Base-by-base conservation (phyloP, 306 rosid species). In the Hippophae gyantsensis region DNA sequence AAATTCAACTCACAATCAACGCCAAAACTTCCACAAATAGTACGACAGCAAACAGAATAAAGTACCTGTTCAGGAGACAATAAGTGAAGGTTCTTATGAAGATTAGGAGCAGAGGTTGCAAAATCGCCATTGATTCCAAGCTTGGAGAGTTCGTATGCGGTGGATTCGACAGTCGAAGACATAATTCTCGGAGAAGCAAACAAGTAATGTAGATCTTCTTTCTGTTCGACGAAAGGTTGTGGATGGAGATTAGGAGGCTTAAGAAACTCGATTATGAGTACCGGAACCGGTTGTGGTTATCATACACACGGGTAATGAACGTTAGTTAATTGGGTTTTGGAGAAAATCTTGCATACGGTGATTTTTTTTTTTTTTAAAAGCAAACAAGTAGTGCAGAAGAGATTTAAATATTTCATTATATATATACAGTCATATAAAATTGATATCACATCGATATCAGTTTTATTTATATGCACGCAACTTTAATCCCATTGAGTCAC, bases 51-150 rank as follows among this genome's bases (percentile, higher is more conserved):
- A 14, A 50, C 6, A 25, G 1, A 5, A 13, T 43, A 10, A 4
- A 0, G 53, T 52, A 90, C 96, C 84, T 87, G 85, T 51, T 82
- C 68, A 3, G 84, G 69, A 3, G 90, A 61, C 42, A 88, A 80
- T 71, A 80, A 81, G 73, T 58, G 87, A 69, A 80, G 70, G 60
- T 79, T 83, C 26, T 64, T 67, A 58, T 47, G 54, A n/a, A 83
- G 71, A 63, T 77, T 79, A 8, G 81, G 89, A 47, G 68, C 65
- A 47, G 83, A 69, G 6, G 78, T 57, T n/a, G 78, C 72, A 60
- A 82, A 73, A 69, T 53, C 78, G 43, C 43, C 76, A 62, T 59
- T 43, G 74, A 77, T 23, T 9, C 54, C 75, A 57, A 83, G 83
- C 42, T 70, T 47, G 44, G 81, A 53, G 25, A 77, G 81, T 55